Percentiles rank a stretch among this genome's conserved stretches.
Conservation (phyloP, 257 asterid genomes). For the Gardenia jasminoides region DNA sequence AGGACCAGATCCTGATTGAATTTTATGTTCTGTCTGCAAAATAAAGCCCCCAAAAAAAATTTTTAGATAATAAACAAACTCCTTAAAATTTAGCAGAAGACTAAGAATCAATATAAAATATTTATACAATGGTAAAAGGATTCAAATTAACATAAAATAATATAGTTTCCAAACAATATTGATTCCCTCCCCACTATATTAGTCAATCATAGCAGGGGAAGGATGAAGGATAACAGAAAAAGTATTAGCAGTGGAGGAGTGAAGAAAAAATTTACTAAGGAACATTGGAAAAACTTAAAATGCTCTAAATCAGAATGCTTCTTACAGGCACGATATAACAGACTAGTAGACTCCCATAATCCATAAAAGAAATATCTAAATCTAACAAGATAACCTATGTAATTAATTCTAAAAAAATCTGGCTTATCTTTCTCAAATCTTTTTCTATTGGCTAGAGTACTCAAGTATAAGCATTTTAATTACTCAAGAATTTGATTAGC, state of each 20-base stretch:
- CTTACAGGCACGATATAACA: not conserved
- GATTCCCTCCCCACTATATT: not conserved
- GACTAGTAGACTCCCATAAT: not conserved
- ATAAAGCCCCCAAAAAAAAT: not conserved
- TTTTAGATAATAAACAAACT: not conserved
- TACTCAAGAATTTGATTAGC: not conserved
- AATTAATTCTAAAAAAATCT: not conserved
- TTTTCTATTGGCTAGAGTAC: not conserved
- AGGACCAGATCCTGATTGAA: slow-evolving; percentile 91
- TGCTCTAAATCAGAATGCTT: not conserved
- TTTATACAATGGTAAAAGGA: not conserved
- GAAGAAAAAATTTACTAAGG: not conserved
- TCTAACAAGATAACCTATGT: no score
- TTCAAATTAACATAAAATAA: not conserved
- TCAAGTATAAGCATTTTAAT: not conserved
- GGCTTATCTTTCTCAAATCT: not conserved
- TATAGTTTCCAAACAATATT: not conserved
- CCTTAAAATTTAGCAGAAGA: not conserved
- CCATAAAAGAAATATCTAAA: not conserved
- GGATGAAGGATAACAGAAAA: slow-evolving; percentile 1
- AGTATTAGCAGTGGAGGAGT: not conserved
- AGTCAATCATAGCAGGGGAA: not conserved
- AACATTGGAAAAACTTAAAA: not conserved
- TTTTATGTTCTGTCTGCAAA: slow-evolving; percentile 71
- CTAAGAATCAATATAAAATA: not conserved